A percentile compares a stretch with the other conserved stretches of the same genome.
These are phyloP conservation scores for Xylariaceae sp. DNA, from an alignment of 2,329 filamentous ascomycete genomes.

Conservation along the genomic window DNA sequence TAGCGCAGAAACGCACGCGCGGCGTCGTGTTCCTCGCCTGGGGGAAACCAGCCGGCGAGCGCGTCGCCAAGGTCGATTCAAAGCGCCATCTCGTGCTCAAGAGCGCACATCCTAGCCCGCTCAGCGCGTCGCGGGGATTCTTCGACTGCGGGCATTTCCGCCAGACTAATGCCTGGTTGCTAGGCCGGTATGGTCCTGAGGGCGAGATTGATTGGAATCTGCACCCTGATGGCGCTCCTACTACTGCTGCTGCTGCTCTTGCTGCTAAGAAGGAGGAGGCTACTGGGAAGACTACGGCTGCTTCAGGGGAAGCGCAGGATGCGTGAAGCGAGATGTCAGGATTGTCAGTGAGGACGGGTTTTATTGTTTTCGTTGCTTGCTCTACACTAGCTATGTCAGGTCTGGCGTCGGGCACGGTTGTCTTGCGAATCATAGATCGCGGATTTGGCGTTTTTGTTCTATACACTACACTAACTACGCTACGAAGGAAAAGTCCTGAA, in stretches of 20 bases:
- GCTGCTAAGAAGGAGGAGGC: conserved; percentile 1
- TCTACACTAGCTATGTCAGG: too few species aligned
- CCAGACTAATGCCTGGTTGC: conserved; percentile 80
- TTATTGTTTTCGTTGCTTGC: too few species aligned
- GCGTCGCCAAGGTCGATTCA: conserved; percentile 68
- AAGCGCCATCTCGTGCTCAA: conserved; percentile 76
- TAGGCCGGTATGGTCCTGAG: conserved; percentile 70
- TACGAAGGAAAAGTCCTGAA: too few species aligned
- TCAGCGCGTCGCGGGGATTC: conserved; percentile 79
- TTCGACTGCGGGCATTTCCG: conserved; percentile 79
- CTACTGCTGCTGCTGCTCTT: conserved; percentile 8
- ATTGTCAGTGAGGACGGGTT: too few species aligned
- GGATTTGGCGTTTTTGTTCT: too few species aligned
- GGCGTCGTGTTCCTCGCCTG: conserved; percentile 96
- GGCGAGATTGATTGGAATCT: conserved; percentile 82
- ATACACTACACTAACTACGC: too few species aligned
- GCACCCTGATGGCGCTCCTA: conserved; percentile 33
- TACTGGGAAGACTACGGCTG: conserved; percentile 23
- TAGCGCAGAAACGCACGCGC: conserved; percentile 67
- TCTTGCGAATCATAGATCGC: too few species aligned
- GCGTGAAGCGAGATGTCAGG: too few species aligned
- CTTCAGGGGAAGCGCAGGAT: conserved; percentile 10
- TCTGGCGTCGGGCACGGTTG: too few species aligned
- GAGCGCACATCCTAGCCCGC: conserved; percentile 87
- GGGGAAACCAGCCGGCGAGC: conserved; percentile 78